A percentile compares a stretch with the other conserved stretches of the same genome.
These are phyloP conservation scores for Lumnitzera racemosa DNA, from an alignment of 345 rosid genomes.

Conservation along the genomic window DNA sequence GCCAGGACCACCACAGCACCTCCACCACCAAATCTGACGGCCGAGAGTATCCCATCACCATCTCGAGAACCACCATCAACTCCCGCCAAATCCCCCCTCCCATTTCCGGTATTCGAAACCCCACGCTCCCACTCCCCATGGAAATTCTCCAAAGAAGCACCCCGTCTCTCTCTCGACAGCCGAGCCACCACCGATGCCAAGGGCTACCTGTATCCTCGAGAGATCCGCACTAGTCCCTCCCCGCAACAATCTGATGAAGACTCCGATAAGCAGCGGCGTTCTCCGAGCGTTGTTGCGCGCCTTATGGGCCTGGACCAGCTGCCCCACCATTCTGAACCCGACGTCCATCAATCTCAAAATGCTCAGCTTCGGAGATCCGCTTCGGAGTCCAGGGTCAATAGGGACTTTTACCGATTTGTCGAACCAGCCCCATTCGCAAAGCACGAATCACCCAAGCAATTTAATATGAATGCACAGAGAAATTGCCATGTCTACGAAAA, in stretches of 20 bases:
- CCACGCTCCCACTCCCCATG: conserved; percentile 51
- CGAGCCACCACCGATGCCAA: conserved; percentile 79
- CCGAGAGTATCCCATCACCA: conserved; percentile 33
- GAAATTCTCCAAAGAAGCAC: conserved; percentile 88
- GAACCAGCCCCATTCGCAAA: conserved; percentile 46
- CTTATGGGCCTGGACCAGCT: conserved; percentile 89
- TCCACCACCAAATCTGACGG: conserved; percentile 34
- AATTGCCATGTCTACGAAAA: conserved; percentile 17
- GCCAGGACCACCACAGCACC: conserved; percentile 19
- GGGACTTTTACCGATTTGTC: conserved; percentile 44
- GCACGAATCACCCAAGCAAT: conserved; percentile 22
- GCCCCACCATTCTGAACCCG: conserved; percentile 37
- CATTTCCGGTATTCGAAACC: conserved; percentile 43
- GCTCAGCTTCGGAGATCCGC: conserved; percentile 83
- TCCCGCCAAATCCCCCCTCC: conserved; percentile 29
- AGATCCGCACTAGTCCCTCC: conserved; percentile 49
- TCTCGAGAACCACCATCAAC: conserved; percentile 25
- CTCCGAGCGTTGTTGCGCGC: conserved; percentile 86
- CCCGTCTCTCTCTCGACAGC: conserved; percentile 96
- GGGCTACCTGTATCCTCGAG: conserved; percentile 79
- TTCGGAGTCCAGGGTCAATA: conserved; percentile 74
- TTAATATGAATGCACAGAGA: conserved; percentile 10
- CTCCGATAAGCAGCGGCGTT: conserved; percentile 38
- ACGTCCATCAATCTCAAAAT: conserved; percentile 21
- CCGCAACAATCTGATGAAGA: conserved; percentile 25